Conservation (phyloP, 2,329 filamentous ascomycete genomes). For the Pestalotiopsis fici region DNA sequence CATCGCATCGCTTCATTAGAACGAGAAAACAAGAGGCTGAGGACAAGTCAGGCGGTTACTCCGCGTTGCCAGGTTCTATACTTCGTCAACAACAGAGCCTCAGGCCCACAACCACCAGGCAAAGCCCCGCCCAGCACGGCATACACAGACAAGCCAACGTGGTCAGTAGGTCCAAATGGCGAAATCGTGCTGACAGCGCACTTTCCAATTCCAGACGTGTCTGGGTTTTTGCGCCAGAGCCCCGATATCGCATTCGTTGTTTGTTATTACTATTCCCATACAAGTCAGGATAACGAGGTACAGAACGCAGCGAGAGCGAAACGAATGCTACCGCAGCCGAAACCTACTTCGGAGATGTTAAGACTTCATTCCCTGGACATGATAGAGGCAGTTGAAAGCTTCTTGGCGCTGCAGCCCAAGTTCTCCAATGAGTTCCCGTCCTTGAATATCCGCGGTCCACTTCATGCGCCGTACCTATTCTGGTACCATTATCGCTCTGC, state of each 20-base stretch:
- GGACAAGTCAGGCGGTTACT: background rate
- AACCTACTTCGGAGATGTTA: background rate
- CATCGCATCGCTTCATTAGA: background rate
- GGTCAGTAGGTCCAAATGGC: background rate
- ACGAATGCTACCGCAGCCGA: background rate
- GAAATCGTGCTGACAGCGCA: background rate
- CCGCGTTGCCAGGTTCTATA: background rate
- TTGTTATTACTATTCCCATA: background rate
- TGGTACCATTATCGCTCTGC: background rate
- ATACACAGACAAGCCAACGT: background rate
- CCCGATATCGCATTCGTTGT: background rate
- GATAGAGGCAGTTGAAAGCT: background rate
- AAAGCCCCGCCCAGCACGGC: too few relatives aligned
- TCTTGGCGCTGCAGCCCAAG: background rate
- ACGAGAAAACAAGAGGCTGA: background rate
- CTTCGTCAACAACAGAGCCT: too few relatives aligned
- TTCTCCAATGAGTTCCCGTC: background rate
- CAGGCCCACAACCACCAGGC: too few relatives aligned
- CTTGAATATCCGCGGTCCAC: rapidly evolving
- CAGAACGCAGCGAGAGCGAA: background rate
- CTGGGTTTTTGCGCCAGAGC: background rate
- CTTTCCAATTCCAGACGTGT: background rate
- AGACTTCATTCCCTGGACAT: background rate
- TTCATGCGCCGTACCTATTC: background rate
- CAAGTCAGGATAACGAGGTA: background rate